Evolutionary conservation across 1,139 yeast genomes (phyloP).

Genomic region (Eremothecium sinecaudum): DNA sequence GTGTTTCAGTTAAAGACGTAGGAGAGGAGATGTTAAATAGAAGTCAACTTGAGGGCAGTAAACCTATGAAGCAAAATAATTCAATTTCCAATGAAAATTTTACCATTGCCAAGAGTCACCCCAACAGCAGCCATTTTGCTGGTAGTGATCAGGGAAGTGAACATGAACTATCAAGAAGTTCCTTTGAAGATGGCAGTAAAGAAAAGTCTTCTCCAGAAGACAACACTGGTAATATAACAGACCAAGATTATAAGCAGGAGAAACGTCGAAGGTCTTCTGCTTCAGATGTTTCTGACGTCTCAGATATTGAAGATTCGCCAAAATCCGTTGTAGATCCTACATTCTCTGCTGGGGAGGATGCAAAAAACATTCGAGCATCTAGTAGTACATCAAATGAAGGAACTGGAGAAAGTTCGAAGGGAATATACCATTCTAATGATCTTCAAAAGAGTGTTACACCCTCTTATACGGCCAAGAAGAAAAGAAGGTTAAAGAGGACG

Average conservation of each 20-base stretch:
- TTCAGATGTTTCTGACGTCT: constrained; percentile 1
- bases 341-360: background rate
- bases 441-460: background rate
- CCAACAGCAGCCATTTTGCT: background rate
- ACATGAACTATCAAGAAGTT: too few species aligned
- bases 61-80: too few species aligned
- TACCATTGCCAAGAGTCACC: background rate
- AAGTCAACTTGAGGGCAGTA: too few species aligned
- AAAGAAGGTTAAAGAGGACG: constrained; percentile 1
- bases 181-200: too few species aligned
- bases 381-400: constrained; percentile 5
- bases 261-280: background rate
- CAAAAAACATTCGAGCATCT: background rate
- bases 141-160: constrained; percentile 1
- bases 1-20: too few species aligned
- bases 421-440: background rate
- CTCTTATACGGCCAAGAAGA: background rate
- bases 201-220: too few species aligned
- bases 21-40: too few species aligned
- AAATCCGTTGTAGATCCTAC: background rate
- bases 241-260: too few species aligned
- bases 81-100: background rate
- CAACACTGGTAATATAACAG: too few species aligned
- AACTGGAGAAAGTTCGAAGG: background rate
- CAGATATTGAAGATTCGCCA: background rate